Conservation (phyloP, 306 rosid genomes). For the Medicago lupulina region DNA sequence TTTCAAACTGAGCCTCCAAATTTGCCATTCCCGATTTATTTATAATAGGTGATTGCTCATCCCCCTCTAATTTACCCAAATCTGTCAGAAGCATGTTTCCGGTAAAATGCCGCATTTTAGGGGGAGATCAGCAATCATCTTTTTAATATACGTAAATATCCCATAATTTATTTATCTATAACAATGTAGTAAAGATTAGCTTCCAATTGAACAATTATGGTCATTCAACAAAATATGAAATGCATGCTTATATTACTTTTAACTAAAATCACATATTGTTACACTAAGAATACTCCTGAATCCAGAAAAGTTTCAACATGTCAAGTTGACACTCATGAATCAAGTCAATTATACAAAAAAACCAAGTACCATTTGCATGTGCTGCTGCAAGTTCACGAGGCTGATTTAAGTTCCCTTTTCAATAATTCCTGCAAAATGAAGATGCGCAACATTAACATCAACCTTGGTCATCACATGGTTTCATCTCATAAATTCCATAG, state of each 20-base stretch:
- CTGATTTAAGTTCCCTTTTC: constrained; percentile 56
- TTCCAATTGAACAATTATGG: no score
- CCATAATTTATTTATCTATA: no score
- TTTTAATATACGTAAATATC: no score
- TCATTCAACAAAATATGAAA: neutral
- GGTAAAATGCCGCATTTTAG: no score
- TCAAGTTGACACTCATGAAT: constrained; percentile 26
- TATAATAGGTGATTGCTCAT: no score
- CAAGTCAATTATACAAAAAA: constrained; percentile 41
- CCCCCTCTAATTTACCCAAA: no score
- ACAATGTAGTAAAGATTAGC: no score
- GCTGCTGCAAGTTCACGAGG: constrained; percentile 48
- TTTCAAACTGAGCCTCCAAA: no score
- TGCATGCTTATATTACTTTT: neutral
- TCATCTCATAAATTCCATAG: neutral
- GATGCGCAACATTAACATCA: constrained; percentile 11
- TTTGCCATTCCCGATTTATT: no score
- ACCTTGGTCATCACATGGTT: neutral
- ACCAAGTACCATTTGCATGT: constrained; percentile 49
- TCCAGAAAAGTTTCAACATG: constrained; percentile 21
- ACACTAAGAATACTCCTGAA: constrained; percentile 13
- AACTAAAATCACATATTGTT: neutral
- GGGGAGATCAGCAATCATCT: no score
- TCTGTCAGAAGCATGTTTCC: no score
- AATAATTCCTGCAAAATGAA: constrained; percentile 65